Conservation (phyloP, 2,329 filamentous ascomycete genomes). For the Cladosporium austrohemisphaericum region DNA sequence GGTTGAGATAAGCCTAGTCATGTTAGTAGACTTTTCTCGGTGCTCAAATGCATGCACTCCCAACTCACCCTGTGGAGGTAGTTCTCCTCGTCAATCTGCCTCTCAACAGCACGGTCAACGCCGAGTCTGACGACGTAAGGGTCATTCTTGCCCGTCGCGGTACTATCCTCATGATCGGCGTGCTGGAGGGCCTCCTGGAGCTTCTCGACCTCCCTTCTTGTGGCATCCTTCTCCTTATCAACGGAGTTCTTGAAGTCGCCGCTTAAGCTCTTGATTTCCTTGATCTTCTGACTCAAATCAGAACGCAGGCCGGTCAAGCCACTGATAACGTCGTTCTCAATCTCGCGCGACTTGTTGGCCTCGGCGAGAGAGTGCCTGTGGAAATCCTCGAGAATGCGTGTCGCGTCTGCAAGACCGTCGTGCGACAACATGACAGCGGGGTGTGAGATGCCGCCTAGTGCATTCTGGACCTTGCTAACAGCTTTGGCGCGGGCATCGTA, state of each 20-base stretch:
- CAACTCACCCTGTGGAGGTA: constrained; percentile 76
- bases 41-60: background rate
- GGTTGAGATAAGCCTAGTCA: constrained; percentile 78
- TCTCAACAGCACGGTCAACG: constrained; percentile 86
- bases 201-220: constrained; percentile 71
- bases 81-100: constrained; percentile 93
- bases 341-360: constrained; percentile 82
- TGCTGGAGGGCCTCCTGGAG: constrained; percentile 79
- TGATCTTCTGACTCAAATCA: constrained; percentile 93
- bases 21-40: constrained; percentile 19
- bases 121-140: constrained; percentile 82
- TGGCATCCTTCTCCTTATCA: constrained; percentile 87
- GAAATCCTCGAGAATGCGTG: constrained; percentile 74
- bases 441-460: constrained; percentile 73
- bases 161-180: constrained; percentile 67
- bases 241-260: constrained; percentile 97
- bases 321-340: constrained; percentile 85
- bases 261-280: constrained; percentile 91
- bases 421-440: constrained; percentile 73
- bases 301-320: constrained; percentile 80
- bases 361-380: constrained; percentile 77
- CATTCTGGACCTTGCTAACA: constrained; percentile 75
- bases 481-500: constrained; percentile 85
- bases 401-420: constrained; percentile 83
- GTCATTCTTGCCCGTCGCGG: constrained; percentile 80